Conservation (phyloP, 495 filamentous ascomycete species). For the Astrothelium macrocarpum region DNA sequence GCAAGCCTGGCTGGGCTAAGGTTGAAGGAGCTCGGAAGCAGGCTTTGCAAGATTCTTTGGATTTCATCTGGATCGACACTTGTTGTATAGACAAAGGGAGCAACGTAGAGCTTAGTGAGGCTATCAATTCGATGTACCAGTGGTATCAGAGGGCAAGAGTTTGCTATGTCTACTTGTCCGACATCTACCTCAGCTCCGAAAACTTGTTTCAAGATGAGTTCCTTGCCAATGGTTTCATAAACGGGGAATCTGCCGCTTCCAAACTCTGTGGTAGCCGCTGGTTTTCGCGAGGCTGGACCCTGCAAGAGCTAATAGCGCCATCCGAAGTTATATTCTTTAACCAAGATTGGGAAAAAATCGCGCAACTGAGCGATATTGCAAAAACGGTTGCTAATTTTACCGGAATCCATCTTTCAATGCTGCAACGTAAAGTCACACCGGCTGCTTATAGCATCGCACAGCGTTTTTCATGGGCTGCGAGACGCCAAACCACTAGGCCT, state of each 20-base stretch:
- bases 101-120: constrained; percentile 15
- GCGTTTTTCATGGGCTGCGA: constrained; percentile 26
- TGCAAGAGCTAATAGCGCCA: constrained; percentile 22
- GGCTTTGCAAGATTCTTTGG: background rate
- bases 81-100: constrained; percentile 19
- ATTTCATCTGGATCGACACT: constrained; percentile 19
- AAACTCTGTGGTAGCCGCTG: constrained; percentile 8
- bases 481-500: constrained; percentile 16
- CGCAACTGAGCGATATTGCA: background rate
- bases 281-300: constrained; percentile 19
- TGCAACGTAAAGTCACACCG: no score
- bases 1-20: constrained; percentile 2
- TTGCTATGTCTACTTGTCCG: constrained; percentile 16
- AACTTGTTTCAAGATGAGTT: background rate
- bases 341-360: constrained; percentile 9
- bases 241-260: background rate
- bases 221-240: no score
- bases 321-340: constrained; percentile 13
- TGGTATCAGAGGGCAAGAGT: constrained; percentile 14
- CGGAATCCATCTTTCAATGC: no score
- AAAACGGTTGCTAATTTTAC: background rate
- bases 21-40: background rate
- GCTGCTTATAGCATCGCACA: constrained; percentile 13
- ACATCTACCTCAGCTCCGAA: background rate
- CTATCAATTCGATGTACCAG: constrained; percentile 18